Conservation (phyloP, 441 rosid species). For the Populus hybrid region DNA sequence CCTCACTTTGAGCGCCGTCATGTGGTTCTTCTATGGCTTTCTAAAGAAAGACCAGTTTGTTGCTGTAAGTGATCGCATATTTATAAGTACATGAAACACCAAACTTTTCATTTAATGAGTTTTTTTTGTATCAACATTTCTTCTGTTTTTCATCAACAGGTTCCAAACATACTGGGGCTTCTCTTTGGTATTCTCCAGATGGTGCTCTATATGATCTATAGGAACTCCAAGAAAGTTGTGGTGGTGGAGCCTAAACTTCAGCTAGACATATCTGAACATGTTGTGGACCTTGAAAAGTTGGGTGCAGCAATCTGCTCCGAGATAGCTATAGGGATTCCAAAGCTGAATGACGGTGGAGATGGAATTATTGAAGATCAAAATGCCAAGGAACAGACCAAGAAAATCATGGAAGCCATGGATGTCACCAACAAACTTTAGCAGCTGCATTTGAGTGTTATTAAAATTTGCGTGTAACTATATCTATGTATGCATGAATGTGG, state of each 20-base stretch:
- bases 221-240: slow-evolving; percentile 36
- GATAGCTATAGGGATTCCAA: slow-evolving; percentile 32
- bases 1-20: slow-evolving; percentile 77
- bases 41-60: slow-evolving; percentile 55
- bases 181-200: slow-evolving; percentile 71
- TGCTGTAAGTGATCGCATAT: slow-evolving; percentile 44
- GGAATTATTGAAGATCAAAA: slow-evolving; percentile 5
- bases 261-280: slow-evolving; percentile 45
- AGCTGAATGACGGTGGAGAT: slow-evolving; percentile 25
- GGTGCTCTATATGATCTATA: slow-evolving; percentile 65
- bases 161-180: slow-evolving; percentile 80
- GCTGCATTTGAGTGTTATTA: background rate
- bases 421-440: slow-evolving; percentile 8
- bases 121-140: background rate
- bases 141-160: slow-evolving; percentile 30
- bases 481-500: background rate
- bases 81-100: background rate
- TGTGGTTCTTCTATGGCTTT: slow-evolving; percentile 84
- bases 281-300: slow-evolving; percentile 51
- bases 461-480: background rate
- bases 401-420: slow-evolving; percentile 3
- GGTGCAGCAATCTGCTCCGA: slow-evolving; percentile 40
- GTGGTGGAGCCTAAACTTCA: slow-evolving; percentile 47
- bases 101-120: background rate
- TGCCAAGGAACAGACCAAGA: slow-evolving; percentile 14